Evolutionary conservation across 768 basidiomycete genomes (phyloP).

Genomic region (Hygrophoropsis aurantiaca): DNA sequence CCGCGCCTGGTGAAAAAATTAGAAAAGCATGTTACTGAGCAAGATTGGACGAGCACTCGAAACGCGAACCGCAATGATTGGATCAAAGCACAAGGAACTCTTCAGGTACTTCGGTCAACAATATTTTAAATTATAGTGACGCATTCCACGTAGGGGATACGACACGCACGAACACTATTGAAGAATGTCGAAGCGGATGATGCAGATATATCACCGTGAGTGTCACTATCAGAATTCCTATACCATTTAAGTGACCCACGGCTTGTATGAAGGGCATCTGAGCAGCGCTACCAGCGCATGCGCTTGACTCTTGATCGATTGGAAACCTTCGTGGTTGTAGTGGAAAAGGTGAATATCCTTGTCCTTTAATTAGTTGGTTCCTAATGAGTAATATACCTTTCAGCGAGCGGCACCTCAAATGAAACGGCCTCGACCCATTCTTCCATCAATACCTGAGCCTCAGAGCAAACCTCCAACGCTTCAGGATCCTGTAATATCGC

Average conservation of each 20-base stretch:
- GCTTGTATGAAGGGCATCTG: slow-evolving; percentile 36
- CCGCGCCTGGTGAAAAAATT: slow-evolving; percentile 58
- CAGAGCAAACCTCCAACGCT: slow-evolving; percentile 7
- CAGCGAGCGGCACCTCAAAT: slow-evolving; percentile 44
- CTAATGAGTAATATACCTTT: not conserved
- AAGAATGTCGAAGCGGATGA: slow-evolving; percentile 57
- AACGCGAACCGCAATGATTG: slow-evolving; percentile 35
- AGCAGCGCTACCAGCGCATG: slow-evolving; percentile 46
- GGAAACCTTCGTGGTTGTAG: slow-evolving; percentile 49
- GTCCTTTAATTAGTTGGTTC: not conserved
- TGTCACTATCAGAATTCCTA: slow-evolving; percentile 7
- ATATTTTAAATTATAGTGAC: not conserved
- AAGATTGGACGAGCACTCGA: slow-evolving; percentile 32
- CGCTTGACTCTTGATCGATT: slow-evolving; percentile 53
- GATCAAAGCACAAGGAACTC: slow-evolving; percentile 53
- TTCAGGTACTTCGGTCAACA: slow-evolving; percentile 47
- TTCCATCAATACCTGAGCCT: slow-evolving; percentile 55
- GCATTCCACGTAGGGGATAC: slow-evolving; percentile 40
- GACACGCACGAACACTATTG: slow-evolving; percentile 55
- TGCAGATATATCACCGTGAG: slow-evolving; percentile 44
- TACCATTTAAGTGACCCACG: slow-evolving; percentile 1
- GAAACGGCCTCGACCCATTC: slow-evolving; percentile 44
- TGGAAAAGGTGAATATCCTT: slow-evolving; percentile 46
- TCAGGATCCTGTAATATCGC: not conserved
- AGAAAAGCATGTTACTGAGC: slow-evolving; percentile 48